Conservation (phyloP, 208 protist species). For the Acanthamoeba lenticulata region DNA sequence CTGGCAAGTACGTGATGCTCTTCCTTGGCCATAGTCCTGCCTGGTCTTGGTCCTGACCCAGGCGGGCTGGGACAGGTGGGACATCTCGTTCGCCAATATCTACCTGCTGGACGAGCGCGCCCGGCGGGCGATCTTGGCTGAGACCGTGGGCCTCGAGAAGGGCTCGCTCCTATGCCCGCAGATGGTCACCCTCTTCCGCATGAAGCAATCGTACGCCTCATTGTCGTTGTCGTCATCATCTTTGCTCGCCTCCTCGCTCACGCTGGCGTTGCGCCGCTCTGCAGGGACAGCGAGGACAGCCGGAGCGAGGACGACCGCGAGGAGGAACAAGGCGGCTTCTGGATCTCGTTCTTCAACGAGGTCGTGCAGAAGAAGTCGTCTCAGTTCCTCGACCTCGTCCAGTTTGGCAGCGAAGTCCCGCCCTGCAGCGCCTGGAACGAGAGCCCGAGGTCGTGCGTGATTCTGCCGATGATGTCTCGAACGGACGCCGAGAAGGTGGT, state of each 20-base stretch:
- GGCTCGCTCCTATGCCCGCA: conserved; percentile 38
- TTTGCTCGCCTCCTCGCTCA: not conserved
- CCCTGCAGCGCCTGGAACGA: conserved; percentile 49
- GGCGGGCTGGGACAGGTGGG: not conserved
- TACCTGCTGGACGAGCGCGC: conserved; percentile 43
- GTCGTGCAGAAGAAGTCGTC: conserved; percentile 23
- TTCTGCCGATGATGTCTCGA: conserved; percentile 51
- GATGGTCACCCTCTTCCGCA: not conserved
- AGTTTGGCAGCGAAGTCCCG: not conserved
- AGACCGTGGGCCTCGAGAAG: conserved; percentile 43
- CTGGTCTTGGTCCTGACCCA: not conserved
- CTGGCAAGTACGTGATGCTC: not conserved
- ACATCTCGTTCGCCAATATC: conserved; percentile 52
- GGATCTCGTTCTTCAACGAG: conserved; percentile 45
- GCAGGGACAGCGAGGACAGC: conserved; percentile 42
- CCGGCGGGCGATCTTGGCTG: not conserved
- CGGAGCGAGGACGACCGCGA: conserved; percentile 38
- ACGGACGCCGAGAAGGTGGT: conserved; percentile 32
- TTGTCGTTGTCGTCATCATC: not conserved
- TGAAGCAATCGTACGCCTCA: conserved; percentile 12
- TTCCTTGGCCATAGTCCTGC: not conserved
- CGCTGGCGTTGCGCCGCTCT: not conserved
- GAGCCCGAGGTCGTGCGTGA: conserved; percentile 45
- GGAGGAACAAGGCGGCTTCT: conserved; percentile 35
- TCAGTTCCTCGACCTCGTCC: conserved; percentile 3